Base-by-base conservation (phyloP, 169 alveolate species). In the Hepatocystis sp. region DNA sequence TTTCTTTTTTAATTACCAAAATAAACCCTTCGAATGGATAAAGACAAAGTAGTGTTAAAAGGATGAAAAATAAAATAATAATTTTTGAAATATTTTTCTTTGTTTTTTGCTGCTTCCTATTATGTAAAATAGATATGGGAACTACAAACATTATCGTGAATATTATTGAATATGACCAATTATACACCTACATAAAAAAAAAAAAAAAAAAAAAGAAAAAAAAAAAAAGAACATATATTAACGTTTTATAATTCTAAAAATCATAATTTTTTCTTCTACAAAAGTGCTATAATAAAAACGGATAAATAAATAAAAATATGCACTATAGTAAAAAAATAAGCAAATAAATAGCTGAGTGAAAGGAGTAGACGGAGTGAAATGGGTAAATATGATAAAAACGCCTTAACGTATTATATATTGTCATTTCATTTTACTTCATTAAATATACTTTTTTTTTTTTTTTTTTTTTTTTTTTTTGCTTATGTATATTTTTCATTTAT, bases 141-240 rank as follows among this genome's bases (percentile, higher is more conserved):
- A 28, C 30, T 23, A 81, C 67, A 42, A 81, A 39, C 21, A 61
- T 23, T 34, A 81, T 23, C 34, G 56, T 21, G 49, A 81, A 81
- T 15, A 81, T 52, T 21, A 30, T 61, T n/a, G 89, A n/a, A 32
- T 63, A 63, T 3, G 89, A 61, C 89, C 89, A 81, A 25, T 81
- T 81, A 56, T 81, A 81, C 27, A 81, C 19, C 89, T 81, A 56
- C 8, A 46, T 60, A 19, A 60, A 28, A 7, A 49, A 19, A 17
- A 39, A 25, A 0, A 19, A 64, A 17, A 42, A 46, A 67, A 51
- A 52, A 27, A 40, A 61, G 28, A 46, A 0, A 4, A 40, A 7
- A 19, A 27, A 71, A 39, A 42, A 47, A 42, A 30, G 5, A 36
- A 7, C 10, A 5, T 36, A 36, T 36, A 7, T 36, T 36, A 36